These are phyloP conservation scores for Rhizophlyctis rosea DNA, from an alignment of 192 early-diverging fungal genomes.

Conservation along the genomic window DNA sequence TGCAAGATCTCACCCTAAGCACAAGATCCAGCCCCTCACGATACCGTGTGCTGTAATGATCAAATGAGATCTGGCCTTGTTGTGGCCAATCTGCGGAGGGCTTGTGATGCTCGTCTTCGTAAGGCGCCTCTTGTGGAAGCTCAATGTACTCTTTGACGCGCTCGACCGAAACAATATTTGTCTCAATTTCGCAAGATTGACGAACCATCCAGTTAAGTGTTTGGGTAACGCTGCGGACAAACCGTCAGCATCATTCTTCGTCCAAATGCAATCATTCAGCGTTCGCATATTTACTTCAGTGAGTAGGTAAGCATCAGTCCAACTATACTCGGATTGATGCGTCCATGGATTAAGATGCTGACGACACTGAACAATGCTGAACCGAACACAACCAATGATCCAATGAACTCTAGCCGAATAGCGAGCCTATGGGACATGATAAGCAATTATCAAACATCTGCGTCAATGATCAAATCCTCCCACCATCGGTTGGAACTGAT, in stretches of 20 bases:
- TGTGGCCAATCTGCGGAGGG: constrained; percentile 64
- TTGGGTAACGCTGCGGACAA: constrained; percentile 64
- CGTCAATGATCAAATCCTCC: neutral
- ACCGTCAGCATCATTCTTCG: neutral
- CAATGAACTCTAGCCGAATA: constrained; percentile 76
- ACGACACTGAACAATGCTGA: constrained; percentile 71
- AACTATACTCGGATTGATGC: constrained; percentile 53
- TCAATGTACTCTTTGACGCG: constrained; percentile 81
- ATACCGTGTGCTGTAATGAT: constrained; percentile 77
- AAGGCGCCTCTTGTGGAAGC: constrained; percentile 74
- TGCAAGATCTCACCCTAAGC: constrained; percentile 41
- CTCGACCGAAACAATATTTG: constrained; percentile 67
- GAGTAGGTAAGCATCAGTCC: constrained; percentile 54
- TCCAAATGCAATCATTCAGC: neutral
- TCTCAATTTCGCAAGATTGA: constrained; percentile 82
- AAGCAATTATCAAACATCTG: neutral
- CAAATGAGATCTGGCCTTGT: constrained; percentile 71
- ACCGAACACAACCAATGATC: constrained; percentile 74
- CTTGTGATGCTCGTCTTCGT: constrained; percentile 36
- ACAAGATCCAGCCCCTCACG: constrained; percentile 75
- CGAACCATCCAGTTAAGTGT: constrained; percentile 66
- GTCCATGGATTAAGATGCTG: constrained; percentile 54
- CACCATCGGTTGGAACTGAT: constrained; percentile 57
- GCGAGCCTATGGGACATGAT: constrained; percentile 24
- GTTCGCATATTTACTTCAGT: constrained; percentile 37